Conservation (phyloP, 768 basidiomycete species). For the Agaricus subrufescens region DNA sequence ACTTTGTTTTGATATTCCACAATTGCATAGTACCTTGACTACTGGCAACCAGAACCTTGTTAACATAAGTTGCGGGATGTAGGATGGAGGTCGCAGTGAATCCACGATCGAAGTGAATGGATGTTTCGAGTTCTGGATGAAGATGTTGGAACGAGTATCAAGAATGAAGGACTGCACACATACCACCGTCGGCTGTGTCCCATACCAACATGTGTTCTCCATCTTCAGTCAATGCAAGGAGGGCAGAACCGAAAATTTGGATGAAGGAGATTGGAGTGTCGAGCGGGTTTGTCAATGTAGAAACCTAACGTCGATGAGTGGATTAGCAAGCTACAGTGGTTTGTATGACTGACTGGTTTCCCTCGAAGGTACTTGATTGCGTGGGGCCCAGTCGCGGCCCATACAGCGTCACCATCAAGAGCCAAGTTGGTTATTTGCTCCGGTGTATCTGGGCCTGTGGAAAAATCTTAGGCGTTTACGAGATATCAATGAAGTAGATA, state of each 20-base stretch:
- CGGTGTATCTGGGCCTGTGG: conserved; percentile 74
- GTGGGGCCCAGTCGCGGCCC: conserved; percentile 66
- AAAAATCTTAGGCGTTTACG: not conserved
- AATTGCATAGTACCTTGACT: conserved; percentile 78
- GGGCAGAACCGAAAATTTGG: conserved; percentile 73
- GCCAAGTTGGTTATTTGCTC: conserved; percentile 70
- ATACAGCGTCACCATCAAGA: conserved; percentile 85
- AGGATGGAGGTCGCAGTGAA: conserved; percentile 85
- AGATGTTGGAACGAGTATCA: conserved; percentile 4
- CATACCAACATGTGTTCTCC: conserved; percentile 76
- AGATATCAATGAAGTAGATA: conserved; percentile 17
- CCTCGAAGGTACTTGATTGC: conserved; percentile 82
- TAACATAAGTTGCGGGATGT: conserved; percentile 95
- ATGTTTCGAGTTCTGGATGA: conserved; percentile 52
- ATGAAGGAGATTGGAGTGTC: conserved; percentile 57
- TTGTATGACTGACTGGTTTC: conserved; percentile 58
- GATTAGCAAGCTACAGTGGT: not conserved
- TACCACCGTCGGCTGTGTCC: conserved; percentile 63
- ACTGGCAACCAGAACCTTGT: conserved; percentile 88
- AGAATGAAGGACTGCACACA: conserved; percentile 10
- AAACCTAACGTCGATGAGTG: conserved; percentile 34
- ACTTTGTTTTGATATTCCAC: conserved; percentile 93
- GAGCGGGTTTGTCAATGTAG: conserved; percentile 60
- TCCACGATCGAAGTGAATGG: conserved; percentile 73
- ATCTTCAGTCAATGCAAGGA: conserved; percentile 77